phyloP scores from a whole-genome alignment of 2,329 filamentous ascomycete species.

The Aspergillus phoenicis region DNA sequence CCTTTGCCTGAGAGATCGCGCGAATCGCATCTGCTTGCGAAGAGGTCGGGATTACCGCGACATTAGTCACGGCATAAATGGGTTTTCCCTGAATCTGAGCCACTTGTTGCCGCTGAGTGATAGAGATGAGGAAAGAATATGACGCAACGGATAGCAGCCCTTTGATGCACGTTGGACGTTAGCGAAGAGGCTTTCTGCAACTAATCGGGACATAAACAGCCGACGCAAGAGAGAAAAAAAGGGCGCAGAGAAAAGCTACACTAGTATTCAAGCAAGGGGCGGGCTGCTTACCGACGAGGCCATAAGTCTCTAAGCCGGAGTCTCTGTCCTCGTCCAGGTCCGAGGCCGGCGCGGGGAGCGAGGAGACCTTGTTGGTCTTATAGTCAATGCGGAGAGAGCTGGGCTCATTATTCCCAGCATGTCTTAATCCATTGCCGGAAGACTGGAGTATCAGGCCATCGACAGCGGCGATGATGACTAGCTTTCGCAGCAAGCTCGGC shows the following conservation, averaged over 20 bases:
- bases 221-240: background rate
- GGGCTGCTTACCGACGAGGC: slow-evolving; percentile 57
- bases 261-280: background rate
- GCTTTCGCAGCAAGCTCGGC: slow-evolving; percentile 76
- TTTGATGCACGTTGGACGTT: slow-evolving; percentile 41
- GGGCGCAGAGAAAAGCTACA: background rate
- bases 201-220: background rate
- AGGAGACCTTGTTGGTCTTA: slow-evolving; percentile 56
- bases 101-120: slow-evolving; percentile 83
- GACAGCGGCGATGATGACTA: slow-evolving; percentile 76
- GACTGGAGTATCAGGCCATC: slow-evolving; percentile 84
- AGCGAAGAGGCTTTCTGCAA: background rate
- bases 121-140: slow-evolving; percentile 80
- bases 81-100: slow-evolving; percentile 81
- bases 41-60: slow-evolving; percentile 84
- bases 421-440: slow-evolving; percentile 52
- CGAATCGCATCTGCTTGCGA: slow-evolving; percentile 73
- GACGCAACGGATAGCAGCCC: slow-evolving; percentile 82
- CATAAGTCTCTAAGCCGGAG: slow-evolving; percentile 51
- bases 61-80: slow-evolving; percentile 84
- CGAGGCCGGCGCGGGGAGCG: slow-evolving; percentile 41
- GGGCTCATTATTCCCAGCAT: slow-evolving; percentile 55
- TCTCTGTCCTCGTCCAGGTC: slow-evolving; percentile 34
- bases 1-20: slow-evolving; percentile 67
- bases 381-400: slow-evolving; percentile 72